Percentiles rank a stretch among this genome's conserved stretches.
Evolutionary conservation across 2,329 filamentous ascomycete genomes (phyloP).

Genomic region (Diaporthe amygdali): DNA sequence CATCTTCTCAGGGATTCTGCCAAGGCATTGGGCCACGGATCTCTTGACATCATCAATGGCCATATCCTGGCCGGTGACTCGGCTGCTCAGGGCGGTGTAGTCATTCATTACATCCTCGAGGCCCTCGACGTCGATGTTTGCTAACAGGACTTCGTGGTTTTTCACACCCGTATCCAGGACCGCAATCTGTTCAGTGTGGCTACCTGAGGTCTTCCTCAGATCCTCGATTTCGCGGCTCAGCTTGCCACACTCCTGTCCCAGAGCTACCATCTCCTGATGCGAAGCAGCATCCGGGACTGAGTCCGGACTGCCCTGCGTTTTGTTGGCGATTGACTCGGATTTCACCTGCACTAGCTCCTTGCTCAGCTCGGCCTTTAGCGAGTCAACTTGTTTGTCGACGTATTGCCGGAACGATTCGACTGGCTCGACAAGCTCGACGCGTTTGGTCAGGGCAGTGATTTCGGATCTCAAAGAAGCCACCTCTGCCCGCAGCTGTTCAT

Average conservation of each 20-base stretch:
- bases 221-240: background rate
- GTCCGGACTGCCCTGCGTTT: background rate
- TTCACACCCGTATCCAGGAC: background rate
- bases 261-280: background rate
- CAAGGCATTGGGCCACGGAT: background rate
- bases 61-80: background rate
- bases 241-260: background rate
- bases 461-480: background rate
- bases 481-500: background rate
- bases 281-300: background rate
- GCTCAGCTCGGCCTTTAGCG: background rate
- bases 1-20: background rate
- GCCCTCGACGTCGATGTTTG: slow-evolving; percentile 10
- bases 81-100: slow-evolving; percentile 3
- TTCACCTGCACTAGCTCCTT: background rate
- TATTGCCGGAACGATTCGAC: background rate
- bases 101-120: background rate
- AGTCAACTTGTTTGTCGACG: background rate
- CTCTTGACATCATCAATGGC: background rate
- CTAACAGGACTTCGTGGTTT: background rate
- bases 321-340: background rate
- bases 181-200: background rate
- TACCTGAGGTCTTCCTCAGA: background rate
- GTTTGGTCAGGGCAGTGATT: background rate
- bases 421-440: background rate